These are phyloP conservation scores for Turnera subulata DNA, from an alignment of 345 rosid genomes.

Conservation along the genomic window DNA sequence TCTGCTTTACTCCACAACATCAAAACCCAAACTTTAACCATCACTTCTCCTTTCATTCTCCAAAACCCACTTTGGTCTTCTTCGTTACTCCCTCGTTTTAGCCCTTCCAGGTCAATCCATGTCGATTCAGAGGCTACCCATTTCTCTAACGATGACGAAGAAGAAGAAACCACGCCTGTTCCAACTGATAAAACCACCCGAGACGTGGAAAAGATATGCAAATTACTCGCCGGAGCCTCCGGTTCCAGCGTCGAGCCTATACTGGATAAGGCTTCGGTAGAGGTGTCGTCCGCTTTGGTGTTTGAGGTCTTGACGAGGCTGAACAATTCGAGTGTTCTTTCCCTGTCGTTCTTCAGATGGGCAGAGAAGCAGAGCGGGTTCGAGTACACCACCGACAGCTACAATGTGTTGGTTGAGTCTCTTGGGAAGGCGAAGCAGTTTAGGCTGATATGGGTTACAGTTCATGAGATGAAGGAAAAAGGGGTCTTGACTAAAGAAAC, in stretches of 20 bases:
- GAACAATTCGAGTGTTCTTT: conserved; percentile 69
- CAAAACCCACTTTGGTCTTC: neutral
- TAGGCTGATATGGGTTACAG: conserved; percentile 53
- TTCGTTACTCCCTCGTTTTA: conserved; percentile 17
- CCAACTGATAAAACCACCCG: conserved; percentile 20
- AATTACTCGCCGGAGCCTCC: conserved; percentile 30
- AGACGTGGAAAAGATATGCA: conserved; percentile 53
- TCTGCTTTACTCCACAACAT: conserved; percentile 3
- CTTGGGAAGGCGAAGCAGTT: conserved; percentile 86
- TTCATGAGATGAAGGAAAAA: conserved; percentile 64
- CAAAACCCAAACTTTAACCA: conserved; percentile 8
- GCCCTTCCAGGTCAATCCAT: conserved; percentile 22
- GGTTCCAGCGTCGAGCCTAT: conserved; percentile 23
- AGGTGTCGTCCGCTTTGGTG: conserved; percentile 45
- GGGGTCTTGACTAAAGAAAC: conserved; percentile 66
- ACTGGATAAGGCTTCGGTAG: conserved; percentile 43
- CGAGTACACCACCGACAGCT: conserved; percentile 47
- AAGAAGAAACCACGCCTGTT: conserved; percentile 22
- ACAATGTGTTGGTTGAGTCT: conserved; percentile 69
- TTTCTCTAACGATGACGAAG: neutral
- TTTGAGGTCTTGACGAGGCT: conserved; percentile 62
- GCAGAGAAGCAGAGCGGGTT: conserved; percentile 71
- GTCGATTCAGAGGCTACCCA: conserved; percentile 12
- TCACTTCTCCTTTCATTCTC: conserved; percentile 11
- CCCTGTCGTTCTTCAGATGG: conserved; percentile 69